These are phyloP conservation scores for Osmanthus fragrans DNA, from an alignment of 257 asterid genomes.

Conservation along the genomic window DNA sequence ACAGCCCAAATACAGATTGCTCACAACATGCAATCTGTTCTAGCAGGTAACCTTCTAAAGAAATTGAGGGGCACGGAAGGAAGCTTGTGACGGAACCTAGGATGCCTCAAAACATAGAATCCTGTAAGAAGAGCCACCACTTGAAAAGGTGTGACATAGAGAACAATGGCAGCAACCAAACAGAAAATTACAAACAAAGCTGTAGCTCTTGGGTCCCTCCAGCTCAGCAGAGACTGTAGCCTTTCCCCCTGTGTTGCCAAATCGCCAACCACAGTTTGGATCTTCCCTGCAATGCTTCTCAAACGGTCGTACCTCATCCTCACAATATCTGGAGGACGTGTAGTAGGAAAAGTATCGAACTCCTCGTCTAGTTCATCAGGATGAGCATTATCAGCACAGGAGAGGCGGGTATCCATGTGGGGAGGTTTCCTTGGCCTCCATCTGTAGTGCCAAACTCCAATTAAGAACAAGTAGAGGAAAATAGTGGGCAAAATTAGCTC, in stretches of 20 bases:
- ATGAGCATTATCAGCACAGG: constrained; percentile 46
- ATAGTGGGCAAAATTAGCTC: constrained; percentile 56
- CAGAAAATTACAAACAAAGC: constrained; percentile 46
- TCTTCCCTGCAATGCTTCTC: constrained; percentile 52
- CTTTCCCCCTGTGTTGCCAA: constrained; percentile 61
- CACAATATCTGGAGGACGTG: constrained; percentile 47
- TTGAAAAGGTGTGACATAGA: constrained; percentile 53
- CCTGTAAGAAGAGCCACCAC: constrained; percentile 40
- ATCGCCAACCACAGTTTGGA: constrained; percentile 55
- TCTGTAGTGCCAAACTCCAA: constrained; percentile 53
- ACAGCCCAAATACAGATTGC: constrained; percentile 1
- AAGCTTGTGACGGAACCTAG: constrained; percentile 49
- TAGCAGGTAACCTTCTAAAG: constrained; percentile 56
- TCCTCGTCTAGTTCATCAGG: constrained; percentile 61
- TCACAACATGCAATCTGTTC: constrained; percentile 53
- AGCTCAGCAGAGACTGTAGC: constrained; percentile 49
- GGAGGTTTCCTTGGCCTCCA: constrained; percentile 63
- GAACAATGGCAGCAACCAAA: constrained; percentile 40
- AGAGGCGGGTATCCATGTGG: constrained; percentile 54
- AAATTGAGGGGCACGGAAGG: constrained; percentile 51
- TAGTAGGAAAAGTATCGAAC: constrained; percentile 55
- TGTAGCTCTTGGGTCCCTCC: constrained; percentile 63
- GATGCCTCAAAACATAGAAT: constrained; percentile 47
- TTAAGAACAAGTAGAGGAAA: constrained; percentile 50
- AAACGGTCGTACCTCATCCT: constrained; percentile 54